These are phyloP conservation scores for Boletellus ananas DNA, from an alignment of 768 basidiomycete species.

Conservation along the genomic window DNA sequence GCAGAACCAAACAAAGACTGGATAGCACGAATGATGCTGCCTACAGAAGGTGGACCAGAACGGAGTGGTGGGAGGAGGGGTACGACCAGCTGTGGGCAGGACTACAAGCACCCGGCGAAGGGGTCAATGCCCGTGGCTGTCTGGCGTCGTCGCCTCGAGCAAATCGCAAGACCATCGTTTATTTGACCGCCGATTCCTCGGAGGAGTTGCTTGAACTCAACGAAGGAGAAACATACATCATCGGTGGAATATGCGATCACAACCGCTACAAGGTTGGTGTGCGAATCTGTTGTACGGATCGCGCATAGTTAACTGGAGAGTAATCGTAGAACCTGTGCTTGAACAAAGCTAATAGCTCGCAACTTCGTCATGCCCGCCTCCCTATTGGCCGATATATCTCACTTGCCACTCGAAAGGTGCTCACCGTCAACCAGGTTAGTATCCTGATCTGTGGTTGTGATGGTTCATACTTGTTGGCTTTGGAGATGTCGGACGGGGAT, in stretches of 20 bases:
- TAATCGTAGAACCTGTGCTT: conserved; percentile 75
- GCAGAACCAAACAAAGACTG: conserved; percentile 60
- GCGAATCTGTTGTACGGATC: neutral
- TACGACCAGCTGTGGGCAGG: conserved; percentile 66
- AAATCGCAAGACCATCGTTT: conserved; percentile 61
- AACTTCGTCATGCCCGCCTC: conserved; percentile 80
- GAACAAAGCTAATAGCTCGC: conserved; percentile 73
- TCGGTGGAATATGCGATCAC: conserved; percentile 93
- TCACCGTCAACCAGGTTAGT: conserved; percentile 89
- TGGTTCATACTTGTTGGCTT: neutral
- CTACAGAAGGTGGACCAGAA: conserved; percentile 75
- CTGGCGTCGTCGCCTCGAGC: conserved; percentile 6
- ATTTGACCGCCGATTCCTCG: conserved; percentile 91
- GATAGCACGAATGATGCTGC: conserved; percentile 62
- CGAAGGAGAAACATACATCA: conserved; percentile 86
- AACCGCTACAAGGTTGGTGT: conserved; percentile 85
- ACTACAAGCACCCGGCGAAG: neutral
- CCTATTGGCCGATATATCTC: conserved; percentile 92
- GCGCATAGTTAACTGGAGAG: conserved; percentile 9
- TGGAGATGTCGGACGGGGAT: conserved; percentile 1
- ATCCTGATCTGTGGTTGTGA: neutral
- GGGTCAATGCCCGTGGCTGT: neutral
- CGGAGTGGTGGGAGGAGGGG: conserved; percentile 79
- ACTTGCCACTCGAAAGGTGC: conserved; percentile 86
- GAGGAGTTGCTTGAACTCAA: conserved; percentile 81